Conservation (phyloP, 176 grass and related monocot species). For the Poa annua region DNA sequence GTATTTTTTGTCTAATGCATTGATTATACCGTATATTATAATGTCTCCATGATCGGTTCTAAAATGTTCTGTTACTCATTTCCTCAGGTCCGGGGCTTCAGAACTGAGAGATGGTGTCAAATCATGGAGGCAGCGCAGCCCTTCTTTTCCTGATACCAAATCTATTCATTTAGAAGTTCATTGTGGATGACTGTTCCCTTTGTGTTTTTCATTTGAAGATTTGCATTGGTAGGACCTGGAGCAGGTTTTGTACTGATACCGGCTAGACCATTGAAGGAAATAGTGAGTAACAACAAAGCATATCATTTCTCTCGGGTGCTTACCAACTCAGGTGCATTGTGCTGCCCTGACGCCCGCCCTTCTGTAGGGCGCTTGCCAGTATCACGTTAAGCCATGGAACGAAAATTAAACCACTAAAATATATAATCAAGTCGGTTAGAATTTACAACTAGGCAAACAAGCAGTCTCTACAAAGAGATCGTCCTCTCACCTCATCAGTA, state of each 20-base stretch:
- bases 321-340: neutral
- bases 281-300: neutral
- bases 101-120: neutral
- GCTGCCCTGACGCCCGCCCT: neutral
- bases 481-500: too few species aligned
- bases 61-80: neutral
- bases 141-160: neutral
- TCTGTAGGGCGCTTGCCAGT: neutral
- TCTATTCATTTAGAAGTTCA: neutral
- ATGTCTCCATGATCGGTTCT: neutral
- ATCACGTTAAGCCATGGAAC: neutral
- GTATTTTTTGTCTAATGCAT: neutral
- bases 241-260: constrained; percentile 13
- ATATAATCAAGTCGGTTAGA: too few species aligned
- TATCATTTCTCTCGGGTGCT: neutral
- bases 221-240: constrained; percentile 27
- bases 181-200: constrained; percentile 15
- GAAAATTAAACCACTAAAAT: neutral
- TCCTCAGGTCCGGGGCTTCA: neutral
- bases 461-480: too few species aligned
- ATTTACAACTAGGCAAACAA: too few species aligned
- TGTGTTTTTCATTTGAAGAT: constrained; percentile 20
- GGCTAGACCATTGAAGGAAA: neutral
- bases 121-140: neutral
- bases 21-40: neutral